phyloP scores from a whole-genome alignment of 495 filamentous ascomycete species.

The Neurospora tetraspora region DNA sequence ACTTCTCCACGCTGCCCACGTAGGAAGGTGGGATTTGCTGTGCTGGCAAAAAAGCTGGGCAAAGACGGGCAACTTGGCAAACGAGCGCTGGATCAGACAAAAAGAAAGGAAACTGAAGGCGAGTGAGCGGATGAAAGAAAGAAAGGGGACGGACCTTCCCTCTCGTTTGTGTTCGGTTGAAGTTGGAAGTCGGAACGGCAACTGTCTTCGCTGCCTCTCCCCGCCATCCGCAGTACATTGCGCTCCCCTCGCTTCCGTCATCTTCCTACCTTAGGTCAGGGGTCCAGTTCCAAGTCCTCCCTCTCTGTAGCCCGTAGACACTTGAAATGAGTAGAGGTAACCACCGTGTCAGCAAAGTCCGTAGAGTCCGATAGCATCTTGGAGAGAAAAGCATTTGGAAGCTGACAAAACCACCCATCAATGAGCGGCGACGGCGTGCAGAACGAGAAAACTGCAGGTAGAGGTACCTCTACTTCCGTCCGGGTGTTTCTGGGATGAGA shows the following conservation, averaged over 20 bases:
- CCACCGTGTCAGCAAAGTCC: neutral
- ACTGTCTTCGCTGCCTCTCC: neutral
- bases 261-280: neutral
- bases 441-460: neutral
- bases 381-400: neutral
- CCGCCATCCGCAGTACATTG: neutral
- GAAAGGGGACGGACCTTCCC: neutral
- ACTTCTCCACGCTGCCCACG: neutral
- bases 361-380: neutral
- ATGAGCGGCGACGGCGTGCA: neutral
- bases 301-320: neutral
- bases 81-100: neutral
- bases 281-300: neutral
- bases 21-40: neutral
- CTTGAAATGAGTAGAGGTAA: neutral
- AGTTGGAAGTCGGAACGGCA: neutral
- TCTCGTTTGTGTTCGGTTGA: neutral
- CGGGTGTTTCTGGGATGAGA: neutral
- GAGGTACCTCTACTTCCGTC: neutral
- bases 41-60: neutral
- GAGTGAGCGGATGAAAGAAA: neutral
- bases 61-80: neutral
- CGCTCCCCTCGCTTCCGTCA: neutral
- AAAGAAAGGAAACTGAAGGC: neutral
- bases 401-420: neutral